These are phyloP conservation scores for Arachis stenosperma DNA, from an alignment of 306 rosid genomes.

Conservation along the genomic window DNA sequence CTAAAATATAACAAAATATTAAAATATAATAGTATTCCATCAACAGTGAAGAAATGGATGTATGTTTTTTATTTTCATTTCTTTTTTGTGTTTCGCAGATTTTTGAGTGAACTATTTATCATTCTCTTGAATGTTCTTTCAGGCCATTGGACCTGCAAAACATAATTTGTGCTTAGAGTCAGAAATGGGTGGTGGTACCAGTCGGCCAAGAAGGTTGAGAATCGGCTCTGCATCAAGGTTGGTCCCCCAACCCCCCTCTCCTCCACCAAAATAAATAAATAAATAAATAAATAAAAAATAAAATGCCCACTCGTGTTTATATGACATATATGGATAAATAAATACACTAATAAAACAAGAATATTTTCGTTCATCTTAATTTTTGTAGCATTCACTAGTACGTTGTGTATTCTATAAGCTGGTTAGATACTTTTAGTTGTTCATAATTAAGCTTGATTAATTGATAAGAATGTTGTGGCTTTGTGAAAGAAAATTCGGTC, in stretches of 20 bases:
- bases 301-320: slow-evolving; percentile 6
- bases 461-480: slow-evolving; percentile 37
- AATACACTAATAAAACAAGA: neutral
- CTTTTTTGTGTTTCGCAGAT: slow-evolving; percentile 15
- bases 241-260: slow-evolving; percentile 19
- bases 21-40: too few relatives aligned
- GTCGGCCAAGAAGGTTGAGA: slow-evolving; percentile 55
- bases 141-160: slow-evolving; percentile 60
- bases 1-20: neutral
- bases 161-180: slow-evolving; percentile 52
- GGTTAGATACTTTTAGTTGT: slow-evolving; percentile 6
- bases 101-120: slow-evolving; percentile 23
- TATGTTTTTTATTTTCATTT: neutral
- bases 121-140: slow-evolving; percentile 38
- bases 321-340: slow-evolving; percentile 16
- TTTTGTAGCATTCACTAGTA: neutral
- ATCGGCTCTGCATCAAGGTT: slow-evolving; percentile 61
- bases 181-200: slow-evolving; percentile 48
- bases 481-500: neutral
- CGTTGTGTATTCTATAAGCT: slow-evolving; percentile 24
- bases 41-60: slow-evolving; percentile 33
- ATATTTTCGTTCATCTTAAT: neutral
- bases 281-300: slow-evolving; percentile 17
- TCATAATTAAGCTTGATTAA: slow-evolving; percentile 22
- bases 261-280: neutral